phyloP scores from a whole-genome alignment of 2,329 filamentous ascomycete species.

The Arachnopeziza araneosa region DNA sequence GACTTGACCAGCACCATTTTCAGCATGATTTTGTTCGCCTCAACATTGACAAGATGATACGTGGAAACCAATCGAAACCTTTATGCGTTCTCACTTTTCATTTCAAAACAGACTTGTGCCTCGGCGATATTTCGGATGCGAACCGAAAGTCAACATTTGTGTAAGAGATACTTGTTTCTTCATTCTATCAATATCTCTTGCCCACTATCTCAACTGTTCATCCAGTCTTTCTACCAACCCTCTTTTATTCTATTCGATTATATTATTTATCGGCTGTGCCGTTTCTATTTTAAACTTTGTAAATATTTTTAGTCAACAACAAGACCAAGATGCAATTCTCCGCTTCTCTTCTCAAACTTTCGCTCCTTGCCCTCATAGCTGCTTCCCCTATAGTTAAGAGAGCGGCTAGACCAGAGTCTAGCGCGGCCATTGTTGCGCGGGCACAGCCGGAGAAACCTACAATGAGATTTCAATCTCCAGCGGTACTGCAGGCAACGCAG shows the following conservation, averaged over 20 bases:
- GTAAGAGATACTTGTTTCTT: not conserved
- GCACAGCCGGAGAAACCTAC: constrained; percentile 30
- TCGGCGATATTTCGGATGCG: not conserved
- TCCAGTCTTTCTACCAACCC: not conserved
- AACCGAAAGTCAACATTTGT: not conserved
- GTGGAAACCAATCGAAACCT: constrained; percentile 1
- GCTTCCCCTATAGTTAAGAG: not conserved
- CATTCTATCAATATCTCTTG: not conserved
- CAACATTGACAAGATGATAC: not conserved
- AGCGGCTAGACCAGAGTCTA: not conserved
- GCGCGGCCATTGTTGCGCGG: not conserved
- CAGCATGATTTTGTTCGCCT: not conserved
- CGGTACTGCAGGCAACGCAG: constrained; percentile 40
- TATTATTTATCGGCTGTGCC: not conserved
- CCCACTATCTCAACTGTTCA: not conserved
- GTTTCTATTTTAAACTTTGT: not conserved
- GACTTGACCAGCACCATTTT: not conserved
- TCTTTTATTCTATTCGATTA: not conserved
- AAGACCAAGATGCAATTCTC: not conserved
- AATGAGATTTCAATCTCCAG: constrained; percentile 43
- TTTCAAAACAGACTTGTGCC: not conserved
- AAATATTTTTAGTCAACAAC: not conserved
- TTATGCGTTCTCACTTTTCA: not conserved
- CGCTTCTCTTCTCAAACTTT: not conserved
- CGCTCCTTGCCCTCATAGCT: not conserved